These are phyloP conservation scores for Selenicereus undatus DNA, from an alignment of 148 eudicot species.

Conservation along the genomic window DNA sequence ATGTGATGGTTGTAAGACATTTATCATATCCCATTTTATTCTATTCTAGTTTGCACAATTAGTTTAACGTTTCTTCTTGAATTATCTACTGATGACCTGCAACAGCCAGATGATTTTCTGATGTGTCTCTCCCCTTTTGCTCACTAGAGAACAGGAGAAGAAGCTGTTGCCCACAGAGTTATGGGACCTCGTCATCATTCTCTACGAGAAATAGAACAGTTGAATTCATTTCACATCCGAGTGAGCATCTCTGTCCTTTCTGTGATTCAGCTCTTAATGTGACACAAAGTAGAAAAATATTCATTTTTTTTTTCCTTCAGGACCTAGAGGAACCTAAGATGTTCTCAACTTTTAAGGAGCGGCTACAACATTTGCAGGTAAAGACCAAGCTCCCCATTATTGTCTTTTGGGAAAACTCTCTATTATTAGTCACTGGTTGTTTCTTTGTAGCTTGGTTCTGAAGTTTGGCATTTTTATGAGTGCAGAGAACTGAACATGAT, in stretches of 20 bases:
- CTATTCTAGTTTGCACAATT: background rate
- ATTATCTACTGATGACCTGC: background rate
- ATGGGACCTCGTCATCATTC: conserved; percentile 71
- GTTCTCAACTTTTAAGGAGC: conserved; percentile 82
- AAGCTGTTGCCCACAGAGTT: conserved; percentile 62
- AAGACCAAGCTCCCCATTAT: background rate
- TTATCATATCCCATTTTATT: background rate
- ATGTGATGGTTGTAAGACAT: no score
- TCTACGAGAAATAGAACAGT: conserved; percentile 48
- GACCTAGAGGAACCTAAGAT: conserved; percentile 56
- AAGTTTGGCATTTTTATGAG: conserved; percentile 17
- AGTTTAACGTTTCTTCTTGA: background rate
- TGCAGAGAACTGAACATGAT: conserved; percentile 88
- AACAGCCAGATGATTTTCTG: background rate
- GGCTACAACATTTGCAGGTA: conserved; percentile 83
- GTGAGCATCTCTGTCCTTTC: conserved; percentile 35
- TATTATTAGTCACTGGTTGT: conserved; percentile 5
- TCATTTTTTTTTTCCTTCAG: conserved; percentile 40
- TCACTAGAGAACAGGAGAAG: conserved; percentile 52
- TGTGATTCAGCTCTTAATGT: conserved; percentile 12
- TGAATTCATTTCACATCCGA: conserved; percentile 43
- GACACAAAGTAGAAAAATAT: background rate
- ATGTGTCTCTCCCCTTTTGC: conserved; percentile 24
- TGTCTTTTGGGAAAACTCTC: background rate
- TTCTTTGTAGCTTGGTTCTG: conserved; percentile 11